Evolutionary conservation across 352 stramenopile genomes (phyloP).

Genomic region (Pythium grandisporangium): DNA sequence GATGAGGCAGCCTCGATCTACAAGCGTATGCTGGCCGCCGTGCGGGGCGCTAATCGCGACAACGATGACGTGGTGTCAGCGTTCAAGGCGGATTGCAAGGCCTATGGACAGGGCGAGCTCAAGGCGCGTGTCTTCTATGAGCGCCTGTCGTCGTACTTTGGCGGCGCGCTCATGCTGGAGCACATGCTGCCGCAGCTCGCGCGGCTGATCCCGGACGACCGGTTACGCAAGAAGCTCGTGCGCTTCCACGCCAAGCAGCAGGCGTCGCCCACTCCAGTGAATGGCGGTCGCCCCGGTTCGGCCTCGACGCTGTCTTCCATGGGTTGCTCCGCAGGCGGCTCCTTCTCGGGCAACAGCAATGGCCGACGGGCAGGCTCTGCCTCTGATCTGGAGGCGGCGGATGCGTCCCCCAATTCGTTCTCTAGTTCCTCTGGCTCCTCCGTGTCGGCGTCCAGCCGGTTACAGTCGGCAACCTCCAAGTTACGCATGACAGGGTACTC

Average conservation of each 20-base stretch:
- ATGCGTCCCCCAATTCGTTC: too few species aligned
- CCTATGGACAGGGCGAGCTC: slow-evolving; percentile 53
- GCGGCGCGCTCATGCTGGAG: slow-evolving; percentile 64
- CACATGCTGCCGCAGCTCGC: slow-evolving; percentile 74
- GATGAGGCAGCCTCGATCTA: slow-evolving; percentile 74
- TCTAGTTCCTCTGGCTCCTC: slow-evolving; percentile 1
- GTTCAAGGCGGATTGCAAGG: slow-evolving; percentile 79
- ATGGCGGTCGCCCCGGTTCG: slow-evolving; percentile 6
- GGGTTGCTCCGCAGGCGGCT: background rate
- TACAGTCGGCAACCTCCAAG: slow-evolving; percentile 15
- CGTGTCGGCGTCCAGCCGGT: slow-evolving; percentile 3
- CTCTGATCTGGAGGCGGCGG: slow-evolving; percentile 7
- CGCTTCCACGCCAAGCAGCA: slow-evolving; percentile 26
- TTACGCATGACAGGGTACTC: slow-evolving; percentile 28
- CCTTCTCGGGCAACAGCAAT: slow-evolving; percentile 2
- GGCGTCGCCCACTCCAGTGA: background rate
- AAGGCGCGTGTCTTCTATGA: slow-evolving; percentile 55
- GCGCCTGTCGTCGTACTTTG: slow-evolving; percentile 51
- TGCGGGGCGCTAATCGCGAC: slow-evolving; percentile 61
- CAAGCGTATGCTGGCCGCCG: slow-evolving; percentile 68
- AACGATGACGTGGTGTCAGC: slow-evolving; percentile 59
- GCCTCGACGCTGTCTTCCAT: slow-evolving; percentile 11
- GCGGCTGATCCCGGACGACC: slow-evolving; percentile 68
- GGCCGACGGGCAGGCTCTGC: slow-evolving; percentile 23
- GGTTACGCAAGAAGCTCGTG: slow-evolving; percentile 64